These are phyloP conservation scores for Leccinum pachyderme DNA, from an alignment of 1,284 basidiomycete species.

Conservation along the genomic window DNA sequence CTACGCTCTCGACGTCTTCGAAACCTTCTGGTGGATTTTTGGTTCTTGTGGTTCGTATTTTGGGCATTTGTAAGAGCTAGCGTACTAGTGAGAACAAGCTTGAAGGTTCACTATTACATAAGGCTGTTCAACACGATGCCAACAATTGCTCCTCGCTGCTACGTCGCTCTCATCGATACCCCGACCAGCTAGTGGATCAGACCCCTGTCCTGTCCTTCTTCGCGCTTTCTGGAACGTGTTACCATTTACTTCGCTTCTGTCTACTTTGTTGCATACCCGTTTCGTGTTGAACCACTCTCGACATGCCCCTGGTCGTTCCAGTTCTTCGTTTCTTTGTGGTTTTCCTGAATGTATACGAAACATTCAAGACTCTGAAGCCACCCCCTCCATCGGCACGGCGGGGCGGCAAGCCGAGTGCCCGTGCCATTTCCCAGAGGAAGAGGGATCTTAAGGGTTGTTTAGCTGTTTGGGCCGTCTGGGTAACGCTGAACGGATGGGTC, in stretches of 20 bases:
- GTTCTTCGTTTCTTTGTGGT: slow-evolving; percentile 64
- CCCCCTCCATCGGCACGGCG: slow-evolving; percentile 61
- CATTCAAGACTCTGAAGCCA: slow-evolving; percentile 74
- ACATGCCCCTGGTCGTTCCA: slow-evolving; percentile 70
- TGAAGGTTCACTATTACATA: slow-evolving; percentile 21
- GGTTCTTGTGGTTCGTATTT: slow-evolving; percentile 91
- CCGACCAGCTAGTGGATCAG: slow-evolving; percentile 4
- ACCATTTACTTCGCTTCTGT: not conserved
- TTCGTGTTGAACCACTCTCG: slow-evolving; percentile 9
- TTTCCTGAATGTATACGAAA: slow-evolving; percentile 76
- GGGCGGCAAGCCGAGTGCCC: slow-evolving; percentile 57
- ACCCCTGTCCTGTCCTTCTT: slow-evolving; percentile 5
- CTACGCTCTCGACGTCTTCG: slow-evolving; percentile 88
- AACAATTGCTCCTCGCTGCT: not conserved
- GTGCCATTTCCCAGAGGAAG: slow-evolving; percentile 70
- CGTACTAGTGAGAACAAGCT: not conserved
- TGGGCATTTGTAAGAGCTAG: slow-evolving; percentile 69
- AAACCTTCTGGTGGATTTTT: slow-evolving; percentile 96
- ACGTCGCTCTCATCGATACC: slow-evolving; percentile 20
- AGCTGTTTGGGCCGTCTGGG: slow-evolving; percentile 82
- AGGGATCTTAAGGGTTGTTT: slow-evolving; percentile 80
- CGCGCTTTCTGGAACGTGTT: slow-evolving; percentile 1
- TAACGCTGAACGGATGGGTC: slow-evolving; percentile 36
- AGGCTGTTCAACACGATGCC: slow-evolving; percentile 15
- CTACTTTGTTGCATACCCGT: slow-evolving; percentile 8